Evolutionary conservation across 371 early-diverging fungal species (phyloP), one percentile per base, ranked within the genome.

Genomic region (Actinomortierella wolfii): DNA sequence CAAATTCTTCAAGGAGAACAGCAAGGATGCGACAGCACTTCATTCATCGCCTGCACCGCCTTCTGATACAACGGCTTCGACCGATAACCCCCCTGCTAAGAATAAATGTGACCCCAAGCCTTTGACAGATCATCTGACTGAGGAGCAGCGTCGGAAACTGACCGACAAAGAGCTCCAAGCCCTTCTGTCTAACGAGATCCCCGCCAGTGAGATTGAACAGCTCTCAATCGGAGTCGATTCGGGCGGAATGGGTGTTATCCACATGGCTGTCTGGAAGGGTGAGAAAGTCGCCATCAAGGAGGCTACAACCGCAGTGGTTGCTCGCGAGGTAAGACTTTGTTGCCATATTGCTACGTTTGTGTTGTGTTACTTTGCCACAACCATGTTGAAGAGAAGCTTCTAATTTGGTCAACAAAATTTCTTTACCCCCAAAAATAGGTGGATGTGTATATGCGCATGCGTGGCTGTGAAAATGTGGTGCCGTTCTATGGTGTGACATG

Each of bases 211-310:
- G 59, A 73, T 73, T 50, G 47, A 62, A 29, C 56, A 59, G 3
- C 29, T 73, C 13, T 59, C 73, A 2, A 73, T 66, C 21, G 73
- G 73, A 21, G 63, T 66, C 9, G 73, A 73, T 24, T 59, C 63
- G 5, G 73, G 73, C 3, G 73, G 73, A 3, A 73, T 73, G 73
- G 73, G 67, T 13, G 50, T 59, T 18, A 66, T 73, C 34, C 73
- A 73, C 34, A 23, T 66, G 17, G 73, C 63, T 7, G 59, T 62
- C 28, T 73, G 67, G 63, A 73, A 56, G 50, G 73, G 73, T 0
- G 26, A 48, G 29, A 66, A 73, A 34, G 67, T 73, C 47, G 73
- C 73, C 17, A 73, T 73, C 57, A 73, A 66, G 47, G 73, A 73
- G 21, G 73, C 73, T 13, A 56, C 73, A 4, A 28, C 29, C n/a